Conservation (phyloP, 169 alveolate genomes). For the Plasmodium malariae region DNA sequence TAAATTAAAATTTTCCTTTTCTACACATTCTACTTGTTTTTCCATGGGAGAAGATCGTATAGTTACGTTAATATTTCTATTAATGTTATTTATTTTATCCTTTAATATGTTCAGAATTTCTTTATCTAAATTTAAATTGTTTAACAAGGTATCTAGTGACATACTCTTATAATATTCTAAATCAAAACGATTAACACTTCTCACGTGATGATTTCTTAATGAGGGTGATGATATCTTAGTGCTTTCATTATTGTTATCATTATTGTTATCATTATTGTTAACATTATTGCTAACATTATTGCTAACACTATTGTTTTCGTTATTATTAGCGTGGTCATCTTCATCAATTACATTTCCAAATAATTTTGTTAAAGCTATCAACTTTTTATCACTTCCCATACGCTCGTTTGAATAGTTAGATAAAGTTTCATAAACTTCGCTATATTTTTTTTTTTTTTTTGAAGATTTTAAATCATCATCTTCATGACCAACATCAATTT, state of each 20-base stretch:
- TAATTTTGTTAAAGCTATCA: slow-evolving; percentile 46
- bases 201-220: too few species aligned
- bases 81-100: slow-evolving; percentile 75
- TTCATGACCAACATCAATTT: slow-evolving; percentile 1
- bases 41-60: slow-evolving; percentile 36
- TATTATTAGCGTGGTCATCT: slow-evolving; percentile 21
- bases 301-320: background rate
- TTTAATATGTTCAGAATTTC: slow-evolving; percentile 49
- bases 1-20: slow-evolving; percentile 27
- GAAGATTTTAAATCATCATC: slow-evolving; percentile 1
- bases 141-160: slow-evolving; percentile 64
- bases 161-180: slow-evolving; percentile 53
- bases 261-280: slow-evolving; percentile 1
- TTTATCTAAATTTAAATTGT: slow-evolving; percentile 64
- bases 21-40: slow-evolving; percentile 19
- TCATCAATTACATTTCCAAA: slow-evolving; percentile 74
- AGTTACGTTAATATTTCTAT: slow-evolving; percentile 64
- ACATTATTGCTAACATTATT: background rate
- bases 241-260: background rate
- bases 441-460: slow-evolving; percentile 28
- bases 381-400: slow-evolving; percentile 36
- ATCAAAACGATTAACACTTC: background rate
- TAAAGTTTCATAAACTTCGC: background rate
- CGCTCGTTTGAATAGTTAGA: slow-evolving; percentile 9
- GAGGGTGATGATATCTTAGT: background rate